Conservation (phyloP, 129 eudicot species). For the Solidago caesia region DNA sequence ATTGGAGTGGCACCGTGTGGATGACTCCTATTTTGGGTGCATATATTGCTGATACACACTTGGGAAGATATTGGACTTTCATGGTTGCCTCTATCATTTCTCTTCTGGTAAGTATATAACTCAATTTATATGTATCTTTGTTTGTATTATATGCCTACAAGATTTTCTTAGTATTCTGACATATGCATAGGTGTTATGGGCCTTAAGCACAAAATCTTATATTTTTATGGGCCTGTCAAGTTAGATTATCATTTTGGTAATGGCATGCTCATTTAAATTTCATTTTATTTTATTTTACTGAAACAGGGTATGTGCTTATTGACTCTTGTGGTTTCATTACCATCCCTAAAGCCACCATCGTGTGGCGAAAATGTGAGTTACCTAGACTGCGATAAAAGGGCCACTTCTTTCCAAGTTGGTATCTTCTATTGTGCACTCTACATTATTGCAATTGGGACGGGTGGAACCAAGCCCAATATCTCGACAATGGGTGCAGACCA, state of each 20-base stretch:
- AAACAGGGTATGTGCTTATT: constrained; percentile 15
- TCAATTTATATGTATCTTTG: not conserved
- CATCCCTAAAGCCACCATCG: constrained; percentile 11
- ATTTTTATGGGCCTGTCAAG: not conserved
- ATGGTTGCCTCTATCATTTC: constrained; percentile 1
- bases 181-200: not conserved
- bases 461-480: constrained; percentile 14
- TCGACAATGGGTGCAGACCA: constrained; percentile 20
- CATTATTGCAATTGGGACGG: constrained; percentile 1
- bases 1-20: not conserved
- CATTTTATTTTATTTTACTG: too few relatives aligned
- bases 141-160: not conserved
- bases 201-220: not conserved
- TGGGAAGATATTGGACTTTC: constrained; percentile 6
- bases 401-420: constrained; percentile 6
- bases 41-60: not conserved
- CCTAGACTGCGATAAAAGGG: constrained; percentile 7
- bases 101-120: not conserved
- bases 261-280: too few relatives aligned
- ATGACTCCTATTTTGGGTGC: constrained; percentile 5
- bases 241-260: too few relatives aligned
- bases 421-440: constrained; percentile 17
- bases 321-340: constrained; percentile 18
- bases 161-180: too few relatives aligned
- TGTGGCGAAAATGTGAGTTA: constrained; percentile 1